Evolutionary conservation across 2,329 filamentous ascomycete genomes (phyloP).

Genomic region (Neonectria punicea): DNA sequence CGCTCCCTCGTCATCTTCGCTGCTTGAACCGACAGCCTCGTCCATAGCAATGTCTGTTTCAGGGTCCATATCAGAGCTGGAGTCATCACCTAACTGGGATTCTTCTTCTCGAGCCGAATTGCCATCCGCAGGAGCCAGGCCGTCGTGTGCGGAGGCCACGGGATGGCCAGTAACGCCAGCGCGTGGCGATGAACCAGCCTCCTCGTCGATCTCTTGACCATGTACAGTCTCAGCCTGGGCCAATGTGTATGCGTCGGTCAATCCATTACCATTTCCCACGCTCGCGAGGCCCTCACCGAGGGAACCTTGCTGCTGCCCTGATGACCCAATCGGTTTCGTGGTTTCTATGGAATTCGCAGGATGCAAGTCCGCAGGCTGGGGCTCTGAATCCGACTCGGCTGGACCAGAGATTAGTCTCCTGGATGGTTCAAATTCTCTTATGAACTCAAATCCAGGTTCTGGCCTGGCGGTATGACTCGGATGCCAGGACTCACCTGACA

Average conservation of each 20-base stretch:
- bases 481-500: conserved; percentile 27
- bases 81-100: conserved; percentile 1
- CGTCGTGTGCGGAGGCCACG: not conserved
- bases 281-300: conserved; percentile 22
- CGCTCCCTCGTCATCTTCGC: conserved; percentile 43
- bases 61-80: conserved; percentile 17
- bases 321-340: not conserved
- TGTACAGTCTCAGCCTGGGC: not conserved
- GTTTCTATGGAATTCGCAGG: conserved; percentile 2
- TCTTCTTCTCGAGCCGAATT: not conserved
- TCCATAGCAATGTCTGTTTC: conserved; percentile 41
- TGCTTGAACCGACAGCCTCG: conserved; percentile 32
- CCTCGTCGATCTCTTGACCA: not conserved
- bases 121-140: conserved; percentile 3
- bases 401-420: conserved; percentile 27
- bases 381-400: conserved; percentile 22
- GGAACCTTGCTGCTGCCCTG: conserved; percentile 11
- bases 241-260: not conserved
- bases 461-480: not conserved
- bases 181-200: not conserved
- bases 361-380: conserved; percentile 1
- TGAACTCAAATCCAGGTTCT: conserved; percentile 10
- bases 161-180: not conserved
- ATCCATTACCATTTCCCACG: not conserved
- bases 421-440: not conserved